These are phyloP conservation scores for Cymbopogon citratus DNA, from an alignment of 176 grass and related monocot genomes.

Conservation along the genomic window DNA sequence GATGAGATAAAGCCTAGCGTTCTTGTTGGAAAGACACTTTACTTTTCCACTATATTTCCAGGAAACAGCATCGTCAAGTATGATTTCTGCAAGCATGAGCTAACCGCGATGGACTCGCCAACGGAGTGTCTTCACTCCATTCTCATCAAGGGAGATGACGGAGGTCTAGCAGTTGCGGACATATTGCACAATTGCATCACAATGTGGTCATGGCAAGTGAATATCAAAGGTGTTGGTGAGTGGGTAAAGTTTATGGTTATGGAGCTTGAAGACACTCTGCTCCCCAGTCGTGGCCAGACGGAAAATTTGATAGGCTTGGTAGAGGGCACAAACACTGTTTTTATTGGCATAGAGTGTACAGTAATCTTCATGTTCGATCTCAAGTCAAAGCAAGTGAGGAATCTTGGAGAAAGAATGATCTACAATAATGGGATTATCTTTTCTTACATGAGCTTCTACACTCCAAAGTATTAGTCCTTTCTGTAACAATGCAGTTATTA, in stretches of 20 bases:
- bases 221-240: background rate
- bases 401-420: accelerated
- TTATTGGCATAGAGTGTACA: background rate
- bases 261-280: background rate
- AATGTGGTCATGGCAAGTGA: background rate
- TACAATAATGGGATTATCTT: background rate
- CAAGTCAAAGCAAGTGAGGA: background rate
- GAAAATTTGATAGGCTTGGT: background rate
- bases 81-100: too few species aligned
- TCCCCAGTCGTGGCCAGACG: background rate
- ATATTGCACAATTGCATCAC: background rate
- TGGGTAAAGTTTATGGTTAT: background rate
- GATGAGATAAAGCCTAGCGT: background rate
- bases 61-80: too few species aligned
- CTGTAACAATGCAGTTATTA: too few species aligned
- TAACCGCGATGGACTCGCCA: too few species aligned
- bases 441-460: background rate
- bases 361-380: background rate
- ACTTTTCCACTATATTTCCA: background rate
- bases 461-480: background rate
- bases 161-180: background rate
- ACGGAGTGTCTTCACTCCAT: background rate
- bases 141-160: too few species aligned
- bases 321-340: background rate
- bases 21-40: background rate